Conservation (phyloP, 208 protist genomes). For the Leishmania lainsoni region DNA sequence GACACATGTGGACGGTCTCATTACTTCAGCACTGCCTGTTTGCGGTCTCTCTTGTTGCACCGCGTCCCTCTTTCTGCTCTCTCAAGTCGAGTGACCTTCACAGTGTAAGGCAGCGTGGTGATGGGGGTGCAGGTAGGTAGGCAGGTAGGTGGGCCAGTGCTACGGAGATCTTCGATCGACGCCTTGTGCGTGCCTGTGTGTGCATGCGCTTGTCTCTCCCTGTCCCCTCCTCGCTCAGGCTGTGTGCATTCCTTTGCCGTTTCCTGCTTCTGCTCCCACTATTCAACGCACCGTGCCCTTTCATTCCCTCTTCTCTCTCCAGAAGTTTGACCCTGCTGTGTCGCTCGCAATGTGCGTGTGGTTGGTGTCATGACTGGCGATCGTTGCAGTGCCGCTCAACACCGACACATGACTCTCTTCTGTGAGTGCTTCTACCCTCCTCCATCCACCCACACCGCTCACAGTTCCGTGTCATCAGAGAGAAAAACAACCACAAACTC, state of each 20-base stretch:
- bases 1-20: background rate
- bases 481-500: background rate
- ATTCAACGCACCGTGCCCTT: background rate
- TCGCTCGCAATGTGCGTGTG: background rate
- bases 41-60: background rate
- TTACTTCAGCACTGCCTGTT: background rate
- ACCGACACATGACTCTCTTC: background rate
- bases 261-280: background rate
- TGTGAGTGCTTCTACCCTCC: background rate
- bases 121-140: background rate
- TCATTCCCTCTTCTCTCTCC: background rate
- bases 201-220: background rate
- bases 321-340: background rate
- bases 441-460: background rate
- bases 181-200: background rate
- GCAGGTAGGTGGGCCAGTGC: background rate
- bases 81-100: background rate
- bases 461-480: background rate
- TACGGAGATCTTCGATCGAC: background rate
- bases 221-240: background rate
- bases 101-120: background rate
- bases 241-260: background rate
- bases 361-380: background rate
- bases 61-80: background rate
- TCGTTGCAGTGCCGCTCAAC: background rate